Evolutionary conservation across 805 yeast species (phyloP), one percentile per base, ranked within the genome.

Genomic region (Candida montana): DNA sequence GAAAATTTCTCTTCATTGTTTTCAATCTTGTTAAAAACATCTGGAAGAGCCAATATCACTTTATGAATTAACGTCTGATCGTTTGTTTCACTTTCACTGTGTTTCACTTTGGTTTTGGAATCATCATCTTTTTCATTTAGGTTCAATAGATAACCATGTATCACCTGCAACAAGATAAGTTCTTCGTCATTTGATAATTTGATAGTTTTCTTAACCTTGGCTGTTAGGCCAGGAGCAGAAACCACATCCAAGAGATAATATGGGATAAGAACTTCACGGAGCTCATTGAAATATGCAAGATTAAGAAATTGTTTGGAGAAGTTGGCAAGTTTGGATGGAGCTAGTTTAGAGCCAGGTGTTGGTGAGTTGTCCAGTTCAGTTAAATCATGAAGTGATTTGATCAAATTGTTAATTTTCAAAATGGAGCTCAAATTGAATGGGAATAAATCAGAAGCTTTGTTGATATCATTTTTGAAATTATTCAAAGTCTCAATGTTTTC

Each of bases 211-310:
- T 52, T 61, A 18, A 77, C 46, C 7, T 58, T 59, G 2, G 57
- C 53, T 31, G 62, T 64, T 20, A 66, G 42, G 1, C 44, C 33
- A 0, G 50, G 39, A 17, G 66, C 42, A 1, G 73, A 57, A 0
- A 76, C 66, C 3, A 66, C 35, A 50, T 77, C 86, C 34, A 66
- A 62, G 16, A 71, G 49, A 4, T 71, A 52, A 47, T 69, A 75
- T 2, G 64, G 58, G 1, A 71, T 46, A 11, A 76, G 51, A 16
- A 62, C 49, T 36, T 68, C 71, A 56, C 77, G 68, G n/a, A 26
- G 7, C n/a, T 34, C 32, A 21, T 27, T 3, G 35, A 49, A 54
- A 3, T 43, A 41, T 16, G 40, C 37, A 13, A 39, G n/a, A 8
- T 31, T 36, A 41, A 64, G 69, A 4, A 76, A 45, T 12, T 52